Base-by-base conservation (phyloP, 805 yeast species). In the Maudiozyma turicensis region DNA sequence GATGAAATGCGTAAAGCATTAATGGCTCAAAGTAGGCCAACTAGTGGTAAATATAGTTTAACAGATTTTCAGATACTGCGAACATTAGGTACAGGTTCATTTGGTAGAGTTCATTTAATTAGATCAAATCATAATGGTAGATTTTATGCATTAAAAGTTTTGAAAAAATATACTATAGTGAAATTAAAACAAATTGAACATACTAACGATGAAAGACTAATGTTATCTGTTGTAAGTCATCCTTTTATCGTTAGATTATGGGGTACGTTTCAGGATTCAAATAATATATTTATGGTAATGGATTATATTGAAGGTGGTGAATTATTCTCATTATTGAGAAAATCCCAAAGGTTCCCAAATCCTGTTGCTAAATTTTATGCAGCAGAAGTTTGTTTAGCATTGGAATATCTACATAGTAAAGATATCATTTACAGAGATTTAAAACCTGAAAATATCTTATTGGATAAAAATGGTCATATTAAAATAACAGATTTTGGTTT, bases 261-360 rank as follows among this genome's bases (percentile, higher is more conserved):
- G 96, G 96, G 96, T 20, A 89, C 96, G 0, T 89, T 84, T 69
- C 96, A 89, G 68, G 96, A 89, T 70, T 72, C 84, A 40, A 76
- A 74, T 55, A 83, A 84, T 55, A 73, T 89, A 48, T 89, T 87
- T 63, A 86, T 89, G 93, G 87, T 89, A 42, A 89, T 89, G 96
- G 96, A 89, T 66, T 89, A 87, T 67, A 84, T 89, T 52, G 96
- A 89, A 71, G 96, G 96, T 54, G 96, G 96, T 50, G 96, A 89
- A 69, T 74, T 89, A 49, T 89, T 89, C 61, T 80, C 91, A 2
- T 70, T 89, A 53, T 74, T 89, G 56, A 74, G 97, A 56, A 88
- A 86, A 65, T 83, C 93, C 8, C 93, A 86, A 60, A 73, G 95
- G 56, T 89, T 89, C 65, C 97, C 97, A n/a, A 86, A 85, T 60